Base-by-base conservation (phyloP, 2,329 filamentous ascomycete genomes). In the Exophiala oligosperma region DNA sequence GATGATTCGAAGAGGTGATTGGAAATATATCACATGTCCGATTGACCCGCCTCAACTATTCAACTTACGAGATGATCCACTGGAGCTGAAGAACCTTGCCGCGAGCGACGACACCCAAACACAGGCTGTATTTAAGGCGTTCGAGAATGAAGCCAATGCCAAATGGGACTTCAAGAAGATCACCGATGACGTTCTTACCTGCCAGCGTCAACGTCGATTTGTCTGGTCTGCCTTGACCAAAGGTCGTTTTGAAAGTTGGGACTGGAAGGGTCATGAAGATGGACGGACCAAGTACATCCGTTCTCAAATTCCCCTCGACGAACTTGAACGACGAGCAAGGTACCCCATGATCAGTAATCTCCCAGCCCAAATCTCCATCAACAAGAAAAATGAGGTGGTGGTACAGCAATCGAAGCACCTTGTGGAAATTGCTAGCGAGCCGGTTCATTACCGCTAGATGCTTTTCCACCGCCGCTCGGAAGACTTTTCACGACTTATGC, bases 11-110 rank as follows among this genome's bases (percentile, higher is more conserved):
- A 87, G 91, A 54, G 91, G 91, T 7, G 81, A 83, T 48, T 97
- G 91, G 91, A 97, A 97, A 79, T 96, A 92, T 73, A 86, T 94
- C 64, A 91, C 84, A 63, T 96, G 91, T 68, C 86, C 92, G 5
- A 87, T 87, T 23, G 92, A 97, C 70, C 87, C 89, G 32, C 87
- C 90, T 29, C 91, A 94, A 76, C 83, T 97, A 11, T 97, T 86
- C 79, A 89, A 97, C 74, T 79, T 97, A 5, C 79, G 80, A 46
- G 74, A 78, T 21, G 92, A 97, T 69, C 91, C 91, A 0, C 76
- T 85, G 35, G 91, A 96, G 76, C 74, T 91, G n/a, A 77, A 81
- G 64, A 93, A 96, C 73, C 77, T 95, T 52, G 84, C 77, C 21
- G 71, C 67, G 9, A 78, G 73, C 53, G 71, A 77, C 52, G 69